These are phyloP conservation scores for Phytophthora crassamura DNA, from an alignment of 352 stramenopile species.

Conservation along the genomic window DNA sequence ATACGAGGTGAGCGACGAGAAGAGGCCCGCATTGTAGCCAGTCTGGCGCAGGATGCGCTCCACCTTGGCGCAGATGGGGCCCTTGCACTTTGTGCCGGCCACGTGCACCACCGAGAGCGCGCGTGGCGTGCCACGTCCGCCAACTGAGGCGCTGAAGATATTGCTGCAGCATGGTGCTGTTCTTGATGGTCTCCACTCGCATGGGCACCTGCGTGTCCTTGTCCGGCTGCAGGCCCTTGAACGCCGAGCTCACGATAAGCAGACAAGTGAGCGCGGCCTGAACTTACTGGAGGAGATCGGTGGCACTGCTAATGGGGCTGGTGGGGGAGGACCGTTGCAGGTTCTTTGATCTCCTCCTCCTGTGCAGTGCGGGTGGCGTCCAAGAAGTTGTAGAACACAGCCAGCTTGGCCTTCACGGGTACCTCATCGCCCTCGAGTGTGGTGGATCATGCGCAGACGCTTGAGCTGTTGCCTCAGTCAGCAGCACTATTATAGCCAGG, in stretches of 20 bases:
- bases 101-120: conserved; percentile 91
- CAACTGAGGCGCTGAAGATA: conserved; percentile 71
- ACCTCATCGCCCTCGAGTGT: too few species aligned
- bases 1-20: conserved; percentile 97
- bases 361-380: too few species aligned
- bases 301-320: too few species aligned
- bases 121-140: conserved; percentile 29
- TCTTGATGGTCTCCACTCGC: conserved; percentile 76
- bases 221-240: conserved; percentile 70
- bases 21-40: conserved; percentile 94
- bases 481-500: too few species aligned
- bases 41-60: conserved; percentile 80
- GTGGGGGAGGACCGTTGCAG: too few species aligned
- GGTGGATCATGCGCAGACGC: too few species aligned
- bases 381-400: too few species aligned
- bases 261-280: conserved; percentile 64
- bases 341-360: too few species aligned
- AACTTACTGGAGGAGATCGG: conserved; percentile 37
- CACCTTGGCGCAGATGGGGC: conserved; percentile 91
- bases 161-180: conserved; percentile 83
- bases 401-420: too few species aligned
- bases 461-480: too few species aligned
- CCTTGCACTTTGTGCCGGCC: conserved; percentile 97
- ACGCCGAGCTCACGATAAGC: conserved; percentile 70
- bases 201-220: conserved; percentile 75